Conservation (phyloP, 1,139 yeast species). For the Saccharomyces pastorianus region DNA sequence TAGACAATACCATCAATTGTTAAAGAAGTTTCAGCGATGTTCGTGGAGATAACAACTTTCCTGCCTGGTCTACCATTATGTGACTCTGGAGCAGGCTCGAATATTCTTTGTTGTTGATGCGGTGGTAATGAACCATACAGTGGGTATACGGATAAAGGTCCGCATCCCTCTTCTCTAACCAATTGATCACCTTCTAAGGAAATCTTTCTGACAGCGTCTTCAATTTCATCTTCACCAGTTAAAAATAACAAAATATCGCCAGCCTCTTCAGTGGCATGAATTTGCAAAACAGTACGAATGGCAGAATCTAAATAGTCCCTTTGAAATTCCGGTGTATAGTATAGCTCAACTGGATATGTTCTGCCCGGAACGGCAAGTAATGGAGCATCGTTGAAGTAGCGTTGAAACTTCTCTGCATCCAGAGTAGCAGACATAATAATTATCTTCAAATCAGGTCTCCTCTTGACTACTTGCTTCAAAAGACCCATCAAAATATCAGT, state of each 20-base stretch:
- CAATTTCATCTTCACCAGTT: conserved; percentile 98
- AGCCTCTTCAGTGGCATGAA: conserved; percentile 90
- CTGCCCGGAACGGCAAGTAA: conserved; percentile 94
- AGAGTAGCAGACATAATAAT: conserved; percentile 96
- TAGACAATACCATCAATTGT: conserved; percentile 96
- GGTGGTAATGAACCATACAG: conserved; percentile 95
- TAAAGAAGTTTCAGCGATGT: conserved; percentile 95
- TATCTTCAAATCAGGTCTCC: conserved; percentile 83
- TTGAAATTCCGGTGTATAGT: conserved; percentile 94
- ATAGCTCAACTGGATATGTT: conserved; percentile 94
- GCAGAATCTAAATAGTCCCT: conserved; percentile 93
- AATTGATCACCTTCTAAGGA: conserved; percentile 82
- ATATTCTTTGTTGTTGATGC: conserved; percentile 84
- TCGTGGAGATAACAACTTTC: conserved; percentile 88
- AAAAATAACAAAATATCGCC: conserved; percentile 86
- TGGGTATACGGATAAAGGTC: conserved; percentile 85
- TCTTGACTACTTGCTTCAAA: conserved; percentile 65
- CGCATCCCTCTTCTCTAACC: conserved; percentile 79
- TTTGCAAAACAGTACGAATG: conserved; percentile 86
- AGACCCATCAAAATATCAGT: conserved; percentile 97
- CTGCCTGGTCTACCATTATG: conserved; percentile 79
- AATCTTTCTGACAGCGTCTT: conserved; percentile 88
- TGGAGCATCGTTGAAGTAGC: conserved; percentile 85
- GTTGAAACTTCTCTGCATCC: conserved; percentile 93
- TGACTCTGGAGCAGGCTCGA: conserved; percentile 72